phyloP scores from a whole-genome alignment of 305 asterid genomes.

The Ajuga reptans region DNA sequence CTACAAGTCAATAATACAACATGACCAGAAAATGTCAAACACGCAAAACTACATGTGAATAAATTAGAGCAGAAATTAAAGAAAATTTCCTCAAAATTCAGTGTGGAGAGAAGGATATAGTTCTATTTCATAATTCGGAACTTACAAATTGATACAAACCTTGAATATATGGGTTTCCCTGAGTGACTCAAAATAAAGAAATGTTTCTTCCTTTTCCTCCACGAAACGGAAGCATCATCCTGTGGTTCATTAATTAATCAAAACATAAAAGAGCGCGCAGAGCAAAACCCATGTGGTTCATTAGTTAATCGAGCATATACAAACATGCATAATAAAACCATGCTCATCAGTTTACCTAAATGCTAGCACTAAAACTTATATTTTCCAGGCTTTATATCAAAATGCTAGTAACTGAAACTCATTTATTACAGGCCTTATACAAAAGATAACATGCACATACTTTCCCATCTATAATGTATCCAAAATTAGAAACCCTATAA shows the following conservation, averaged over 20 bases:
- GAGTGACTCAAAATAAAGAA: conserved; percentile 87
- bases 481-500: neutral
- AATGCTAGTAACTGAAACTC: neutral
- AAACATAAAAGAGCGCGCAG: conserved; percentile 12
- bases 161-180: conserved; percentile 94
- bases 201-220: conserved; percentile 99
- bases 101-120: neutral
- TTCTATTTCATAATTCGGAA: neutral
- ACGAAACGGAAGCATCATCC: conserved; percentile 89
- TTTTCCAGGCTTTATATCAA: neutral
- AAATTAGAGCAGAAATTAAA: conserved; percentile 3
- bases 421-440: neutral
- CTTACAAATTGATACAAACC: conserved; percentile 38
- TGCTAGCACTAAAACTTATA: conserved; percentile 5
- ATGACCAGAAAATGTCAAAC: conserved; percentile 2
- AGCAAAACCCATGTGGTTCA: conserved; percentile 1
- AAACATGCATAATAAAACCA: neutral
- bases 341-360: neutral
- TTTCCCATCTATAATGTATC: neutral
- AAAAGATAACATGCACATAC: neutral
- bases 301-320: neutral
- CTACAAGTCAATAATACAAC: conserved; percentile 35
- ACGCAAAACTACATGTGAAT: neutral
- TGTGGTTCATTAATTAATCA: conserved; percentile 39
- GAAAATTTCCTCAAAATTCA: neutral